Evolutionary conservation across 495 filamentous ascomycete genomes (phyloP).

Genomic region (Penicillium crystallinum): DNA sequence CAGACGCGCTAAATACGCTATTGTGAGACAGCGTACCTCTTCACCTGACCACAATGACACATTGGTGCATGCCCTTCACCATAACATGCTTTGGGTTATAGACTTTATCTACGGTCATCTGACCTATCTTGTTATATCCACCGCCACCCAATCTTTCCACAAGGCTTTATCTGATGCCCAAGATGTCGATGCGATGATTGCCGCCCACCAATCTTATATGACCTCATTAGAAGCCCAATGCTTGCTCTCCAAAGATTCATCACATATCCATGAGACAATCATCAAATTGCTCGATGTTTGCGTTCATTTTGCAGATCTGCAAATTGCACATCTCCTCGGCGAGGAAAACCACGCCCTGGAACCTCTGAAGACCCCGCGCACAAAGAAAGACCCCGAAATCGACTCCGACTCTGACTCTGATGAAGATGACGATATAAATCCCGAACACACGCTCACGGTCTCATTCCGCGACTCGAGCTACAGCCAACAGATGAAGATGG

Average conservation of each 20-base stretch:
- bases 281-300: conserved; percentile 59
- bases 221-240: conserved; percentile 57
- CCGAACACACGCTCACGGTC: conserved; percentile 24
- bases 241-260: conserved; percentile 58
- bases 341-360: conserved; percentile 4
- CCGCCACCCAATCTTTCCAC: conserved; percentile 48
- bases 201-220: conserved; percentile 60
- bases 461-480: conserved; percentile 27
- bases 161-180: conserved; percentile 51
- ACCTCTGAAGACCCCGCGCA: not conserved
- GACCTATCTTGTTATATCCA: conserved; percentile 63
- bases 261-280: conserved; percentile 60
- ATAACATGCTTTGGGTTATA: conserved; percentile 75
- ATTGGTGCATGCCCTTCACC: conserved; percentile 57
- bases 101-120: conserved; percentile 71
- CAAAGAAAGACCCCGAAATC: not conserved
- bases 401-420: conserved; percentile 18
- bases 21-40: conserved; percentile 50
- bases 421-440: conserved; percentile 16
- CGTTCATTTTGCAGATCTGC: conserved; percentile 46
- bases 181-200: conserved; percentile 80
- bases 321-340: conserved; percentile 23
- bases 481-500: conserved; percentile 26
- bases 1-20: conserved; percentile 61
- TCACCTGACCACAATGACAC: conserved; percentile 26